Evolutionary conservation across 805 yeast species (phyloP), one percentile per base, ranked within the genome.

Genomic region (Candida arabinofermentans): DNA sequence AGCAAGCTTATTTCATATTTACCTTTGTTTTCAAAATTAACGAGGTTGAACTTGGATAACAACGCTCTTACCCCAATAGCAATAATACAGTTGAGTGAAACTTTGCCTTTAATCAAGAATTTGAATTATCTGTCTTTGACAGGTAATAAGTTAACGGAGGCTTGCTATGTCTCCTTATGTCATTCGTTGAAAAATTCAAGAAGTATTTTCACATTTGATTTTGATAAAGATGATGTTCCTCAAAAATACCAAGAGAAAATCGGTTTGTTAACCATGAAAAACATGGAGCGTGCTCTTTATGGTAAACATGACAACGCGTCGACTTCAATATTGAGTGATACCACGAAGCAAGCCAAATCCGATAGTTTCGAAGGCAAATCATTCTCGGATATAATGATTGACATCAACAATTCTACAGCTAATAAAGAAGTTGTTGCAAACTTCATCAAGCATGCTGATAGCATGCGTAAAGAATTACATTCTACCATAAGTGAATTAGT

Each of bases 221-320:
- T 86, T 38, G 90, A 86, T 51, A 72, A 72, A 43, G 80, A 72
- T 17, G 62, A 70, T 17, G 71, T 86, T 49, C 82, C 90, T 10
- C 76, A 74, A 40, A 68, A 72, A 37, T 72, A 83, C 48, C 79
- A 77, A 53, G 85, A 88, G 32, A 75, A 81, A 53, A 75, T 89
- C 44, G 93, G 95, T 1, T 71, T 86, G 34, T 81, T 84, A 51
- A 76, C 93, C 36, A 81, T 90, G 82, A 75, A 83, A 53, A 90
- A 90, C 60, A 82, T 89, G 83, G 88, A 83, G 51, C 59, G 65
- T 18, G 69, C 73, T 39, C 63, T 82, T 41, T 70, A 72, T 42
- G 59, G 49, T 3, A 34, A 47, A 13, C 32, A 30, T 8, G 41
- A 34, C 10, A 30, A 21, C 24, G 5, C 37, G 40, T 22, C 36